Percentiles rank a stretch among this genome's conserved stretches.
These are phyloP conservation scores for Cladosporium sp. DNA, from an alignment of 2,329 filamentous ascomycete species.

Conservation along the genomic window DNA sequence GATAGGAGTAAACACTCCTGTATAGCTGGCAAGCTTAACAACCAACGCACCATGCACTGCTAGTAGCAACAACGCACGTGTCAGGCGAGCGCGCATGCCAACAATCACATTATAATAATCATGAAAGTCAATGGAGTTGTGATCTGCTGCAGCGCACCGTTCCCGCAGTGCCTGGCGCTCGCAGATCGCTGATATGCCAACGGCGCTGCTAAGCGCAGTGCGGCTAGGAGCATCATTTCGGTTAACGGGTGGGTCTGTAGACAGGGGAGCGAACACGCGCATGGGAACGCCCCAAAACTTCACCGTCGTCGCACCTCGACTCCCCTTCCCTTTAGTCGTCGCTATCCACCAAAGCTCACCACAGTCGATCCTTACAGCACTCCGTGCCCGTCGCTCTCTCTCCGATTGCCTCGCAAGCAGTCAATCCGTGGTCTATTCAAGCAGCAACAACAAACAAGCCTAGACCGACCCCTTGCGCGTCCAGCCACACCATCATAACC, in stretches of 20 bases:
- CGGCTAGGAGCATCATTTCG: conserved; percentile 8
- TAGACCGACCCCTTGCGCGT: conserved; percentile 8
- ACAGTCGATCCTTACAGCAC: conserved; percentile 11
- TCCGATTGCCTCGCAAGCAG: conserved; percentile 8
- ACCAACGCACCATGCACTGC: not conserved
- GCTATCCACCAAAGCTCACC: conserved; percentile 1
- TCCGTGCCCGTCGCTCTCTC: conserved; percentile 9
- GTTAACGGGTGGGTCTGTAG: not conserved
- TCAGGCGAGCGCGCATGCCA: not conserved
- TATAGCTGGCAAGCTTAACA: not conserved
- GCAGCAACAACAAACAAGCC: not conserved
- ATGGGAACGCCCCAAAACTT: conserved; percentile 1
- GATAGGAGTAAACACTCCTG: not conserved
- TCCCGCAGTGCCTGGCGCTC: conserved; percentile 5
- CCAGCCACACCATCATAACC: conserved; percentile 1
- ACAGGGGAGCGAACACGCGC: conserved; percentile 1
- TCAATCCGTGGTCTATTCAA: not conserved
- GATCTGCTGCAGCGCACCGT: not conserved
- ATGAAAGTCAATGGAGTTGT: not conserved
- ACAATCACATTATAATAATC: not conserved
- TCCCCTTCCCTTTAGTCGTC: not conserved
- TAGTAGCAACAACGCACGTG: not conserved
- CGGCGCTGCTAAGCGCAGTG: not conserved
- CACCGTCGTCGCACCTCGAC: not conserved
- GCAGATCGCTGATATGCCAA: conserved; percentile 7